Conservation (phyloP, 2,329 filamentous ascomycete genomes). For the Cytospora leucostoma region DNA sequence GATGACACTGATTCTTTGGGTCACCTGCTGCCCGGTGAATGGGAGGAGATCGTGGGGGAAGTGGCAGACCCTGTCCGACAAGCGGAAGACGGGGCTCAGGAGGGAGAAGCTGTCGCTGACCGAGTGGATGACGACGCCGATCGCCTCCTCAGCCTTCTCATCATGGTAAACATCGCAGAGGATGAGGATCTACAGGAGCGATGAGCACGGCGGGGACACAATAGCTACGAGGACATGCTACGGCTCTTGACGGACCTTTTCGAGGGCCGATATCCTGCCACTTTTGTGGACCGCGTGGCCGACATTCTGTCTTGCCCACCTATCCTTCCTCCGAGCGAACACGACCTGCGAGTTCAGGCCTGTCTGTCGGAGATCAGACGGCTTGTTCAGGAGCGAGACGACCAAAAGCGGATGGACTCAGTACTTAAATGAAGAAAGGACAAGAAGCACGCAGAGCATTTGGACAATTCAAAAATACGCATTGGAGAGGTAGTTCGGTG, state of each 20-base stretch:
- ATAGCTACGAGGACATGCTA: slow-evolving; percentile 4
- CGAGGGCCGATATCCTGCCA: slow-evolving; percentile 8
- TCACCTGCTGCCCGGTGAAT: slow-evolving; percentile 21
- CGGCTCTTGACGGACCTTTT: slow-evolving; percentile 7
- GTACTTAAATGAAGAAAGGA: background rate
- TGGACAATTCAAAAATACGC: slow-evolving; percentile 3
- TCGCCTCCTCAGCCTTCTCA: slow-evolving; percentile 15
- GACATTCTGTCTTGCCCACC: slow-evolving; percentile 20
- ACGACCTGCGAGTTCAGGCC: slow-evolving; percentile 16
- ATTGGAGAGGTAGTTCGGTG: slow-evolving; percentile 6
- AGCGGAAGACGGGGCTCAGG: slow-evolving; percentile 23
- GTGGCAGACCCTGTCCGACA: slow-evolving; percentile 22
- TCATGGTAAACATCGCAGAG: slow-evolving; percentile 10
- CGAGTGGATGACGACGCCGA: slow-evolving; percentile 23
- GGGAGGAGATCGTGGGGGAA: slow-evolving; percentile 24
- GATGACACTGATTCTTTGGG: slow-evolving; percentile 16
- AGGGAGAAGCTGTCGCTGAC: slow-evolving; percentile 6
- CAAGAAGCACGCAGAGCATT: background rate
- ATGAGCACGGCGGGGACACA: slow-evolving; percentile 11
- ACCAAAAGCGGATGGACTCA: background rate
- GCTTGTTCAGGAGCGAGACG: background rate
- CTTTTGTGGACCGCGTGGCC: slow-evolving; percentile 17
- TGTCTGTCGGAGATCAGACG: slow-evolving; percentile 17
- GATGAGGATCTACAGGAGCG: slow-evolving; percentile 17
- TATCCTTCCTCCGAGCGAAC: slow-evolving; percentile 6